Evolutionary conservation across 202 grass and related monocot species (phyloP).

Genomic region (Miscanthus sacchariflorus): DNA sequence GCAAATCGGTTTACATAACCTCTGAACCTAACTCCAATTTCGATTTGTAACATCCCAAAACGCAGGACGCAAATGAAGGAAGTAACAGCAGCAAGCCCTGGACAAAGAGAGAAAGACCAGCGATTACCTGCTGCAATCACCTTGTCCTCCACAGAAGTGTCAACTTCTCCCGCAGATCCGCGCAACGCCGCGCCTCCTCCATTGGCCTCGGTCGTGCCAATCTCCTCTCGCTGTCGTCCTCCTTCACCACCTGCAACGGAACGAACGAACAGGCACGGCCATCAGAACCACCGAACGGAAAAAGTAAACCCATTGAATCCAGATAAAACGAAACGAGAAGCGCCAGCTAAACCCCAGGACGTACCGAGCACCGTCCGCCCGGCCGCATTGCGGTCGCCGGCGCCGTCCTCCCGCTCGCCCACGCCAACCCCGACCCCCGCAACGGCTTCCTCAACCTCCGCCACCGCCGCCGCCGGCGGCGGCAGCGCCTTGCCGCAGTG

Average conservation of each 20-base stretch:
- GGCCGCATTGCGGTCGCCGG: slow-evolving; percentile 30
- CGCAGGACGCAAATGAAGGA: neutral
- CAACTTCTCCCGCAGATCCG: slow-evolving; percentile 46
- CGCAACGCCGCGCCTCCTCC: slow-evolving; percentile 22
- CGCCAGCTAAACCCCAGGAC: neutral
- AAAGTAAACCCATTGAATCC: neutral
- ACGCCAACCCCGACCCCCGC: neutral
- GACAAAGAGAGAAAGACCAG: neutral
- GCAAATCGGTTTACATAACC: neutral
- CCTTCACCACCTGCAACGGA: slow-evolving; percentile 7
- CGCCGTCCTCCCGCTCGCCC: neutral
- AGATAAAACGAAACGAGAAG: neutral
- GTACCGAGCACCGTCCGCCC: neutral
- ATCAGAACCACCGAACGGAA: slow-evolving; percentile 25
- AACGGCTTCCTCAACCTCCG: neutral
- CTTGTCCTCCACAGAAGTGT: slow-evolving; percentile 20
- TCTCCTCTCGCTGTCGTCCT: slow-evolving; percentile 18
- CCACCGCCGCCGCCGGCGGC: neutral
- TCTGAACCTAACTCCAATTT: neutral
- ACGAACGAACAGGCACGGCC: neutral
- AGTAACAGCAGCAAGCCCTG: neutral
- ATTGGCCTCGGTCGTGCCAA: slow-evolving; percentile 5
- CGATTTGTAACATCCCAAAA: slow-evolving; percentile 10
- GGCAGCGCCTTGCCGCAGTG: slow-evolving; percentile 43
- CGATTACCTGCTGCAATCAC: slow-evolving; percentile 45